These are phyloP conservation scores for Boletellus sp. DNA, from an alignment of 1,284 basidiomycete genomes.

Conservation along the genomic window DNA sequence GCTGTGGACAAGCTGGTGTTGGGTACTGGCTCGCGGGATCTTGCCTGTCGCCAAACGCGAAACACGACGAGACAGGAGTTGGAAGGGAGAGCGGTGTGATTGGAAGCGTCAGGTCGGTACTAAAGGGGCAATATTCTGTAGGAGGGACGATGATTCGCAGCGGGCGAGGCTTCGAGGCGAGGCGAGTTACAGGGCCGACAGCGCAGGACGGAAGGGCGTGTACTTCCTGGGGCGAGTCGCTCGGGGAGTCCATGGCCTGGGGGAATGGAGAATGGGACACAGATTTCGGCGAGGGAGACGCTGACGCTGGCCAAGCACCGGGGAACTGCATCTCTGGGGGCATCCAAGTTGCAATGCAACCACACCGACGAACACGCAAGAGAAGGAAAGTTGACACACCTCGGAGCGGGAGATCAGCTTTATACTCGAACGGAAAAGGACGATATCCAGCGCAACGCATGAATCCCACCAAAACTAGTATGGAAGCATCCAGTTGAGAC, in stretches of 20 bases:
- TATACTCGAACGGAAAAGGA: slow-evolving; percentile 17
- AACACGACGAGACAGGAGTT: slow-evolving; percentile 29
- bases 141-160: slow-evolving; percentile 33
- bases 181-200: slow-evolving; percentile 11
- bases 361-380: not conserved
- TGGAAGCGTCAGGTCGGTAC: slow-evolving; percentile 32
- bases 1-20: slow-evolving; percentile 7
- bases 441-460: slow-evolving; percentile 11
- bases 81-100: slow-evolving; percentile 29
- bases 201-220: not conserved
- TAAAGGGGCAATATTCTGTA: slow-evolving; percentile 35
- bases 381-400: slow-evolving; percentile 15
- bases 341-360: slow-evolving; percentile 26
- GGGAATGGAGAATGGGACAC: not conserved
- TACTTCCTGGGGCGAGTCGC: slow-evolving; percentile 18
- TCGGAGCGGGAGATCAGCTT: slow-evolving; percentile 7
- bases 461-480: slow-evolving; percentile 23
- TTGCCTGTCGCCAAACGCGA: slow-evolving; percentile 20
- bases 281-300: not conserved
- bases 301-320: slow-evolving; percentile 25
- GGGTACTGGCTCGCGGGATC: slow-evolving; percentile 11
- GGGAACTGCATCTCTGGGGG: slow-evolving; percentile 22
- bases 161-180: slow-evolving; percentile 15
- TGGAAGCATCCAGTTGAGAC: slow-evolving; percentile 19
- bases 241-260: slow-evolving; percentile 17